Percentiles rank a stretch among this genome's conserved stretches.
phyloP scores from a whole-genome alignment of 352 stramenopile species.

The Pythium rishiriense region DNA sequence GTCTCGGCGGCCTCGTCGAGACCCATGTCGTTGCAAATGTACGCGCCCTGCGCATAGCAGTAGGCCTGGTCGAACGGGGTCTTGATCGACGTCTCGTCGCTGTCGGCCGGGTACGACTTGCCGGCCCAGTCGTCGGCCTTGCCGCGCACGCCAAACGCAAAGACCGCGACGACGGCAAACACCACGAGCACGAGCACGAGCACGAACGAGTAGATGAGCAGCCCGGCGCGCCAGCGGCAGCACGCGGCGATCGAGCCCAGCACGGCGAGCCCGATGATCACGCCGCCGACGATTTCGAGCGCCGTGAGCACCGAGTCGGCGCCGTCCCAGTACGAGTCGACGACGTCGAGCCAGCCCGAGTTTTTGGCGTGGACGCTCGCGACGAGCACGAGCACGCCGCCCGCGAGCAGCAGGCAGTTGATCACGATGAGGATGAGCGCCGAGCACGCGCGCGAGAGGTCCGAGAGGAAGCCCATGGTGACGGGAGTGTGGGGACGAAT shows the following conservation, averaged over 20 bases:
- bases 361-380: conserved; percentile 42
- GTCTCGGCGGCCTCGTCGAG: conserved; percentile 52
- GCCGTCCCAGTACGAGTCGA: conserved; percentile 54
- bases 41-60: conserved; percentile 73
- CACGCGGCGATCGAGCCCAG: conserved; percentile 57
- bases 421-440: conserved; percentile 54
- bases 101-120: conserved; percentile 48
- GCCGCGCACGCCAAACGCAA: conserved; percentile 45
- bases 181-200: conserved; percentile 53
- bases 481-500: not conserved
- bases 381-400: conserved; percentile 57
- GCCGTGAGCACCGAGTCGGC: conserved; percentile 45
- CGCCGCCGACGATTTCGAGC: conserved; percentile 47
- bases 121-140: conserved; percentile 49
- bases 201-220: conserved; percentile 57
- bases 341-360: conserved; percentile 61
- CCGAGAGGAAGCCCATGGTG: conserved; percentile 24
- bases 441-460: conserved; percentile 23
- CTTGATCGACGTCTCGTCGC: conserved; percentile 52
- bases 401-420: conserved; percentile 61
- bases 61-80: conserved; percentile 65
- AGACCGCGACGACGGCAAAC: conserved; percentile 49
- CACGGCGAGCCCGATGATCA: conserved; percentile 61
- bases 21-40: conserved; percentile 64
- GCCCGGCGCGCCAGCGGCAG: conserved; percentile 54